Evolutionary conservation across 2,329 filamentous ascomycete species (phyloP), one percentile per base, ranked within the genome.

Genomic region (Xylaria sp.): DNA sequence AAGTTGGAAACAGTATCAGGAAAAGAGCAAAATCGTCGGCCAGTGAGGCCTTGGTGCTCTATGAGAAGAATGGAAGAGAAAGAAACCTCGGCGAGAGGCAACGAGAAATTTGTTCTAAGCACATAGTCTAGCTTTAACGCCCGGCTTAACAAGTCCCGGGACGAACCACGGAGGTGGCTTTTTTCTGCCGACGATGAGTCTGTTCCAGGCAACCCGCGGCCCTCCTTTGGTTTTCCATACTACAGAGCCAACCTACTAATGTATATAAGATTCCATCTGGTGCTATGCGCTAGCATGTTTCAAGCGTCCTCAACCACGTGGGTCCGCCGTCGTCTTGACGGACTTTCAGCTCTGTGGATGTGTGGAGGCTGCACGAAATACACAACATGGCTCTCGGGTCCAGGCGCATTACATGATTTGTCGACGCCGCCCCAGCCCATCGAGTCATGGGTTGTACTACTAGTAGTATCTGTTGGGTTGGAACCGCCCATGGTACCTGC

Each of bases 261-360:
- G n/a, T n/a, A 44, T 60, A 65, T 65, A 62, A 59, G 58, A 66
- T 52, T 37, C 20, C 46, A 54, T 60, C 59, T 25, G 41, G 37
- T 59, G 18, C 23, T 25, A 18, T 18, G 28, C 67, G 20, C 34
- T 69, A 69, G 59, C 23, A 60, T 31, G 64, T 60, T 69, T 65
- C 65, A 56, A 65, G n/a, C 50, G 41, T 39, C 31, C 54, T 37
- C 44, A 61, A 65, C 65, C 60, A 68, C 68, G 65, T 70, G 68
- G 68, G 60, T 57, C 65, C 60, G 6, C 31, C 7, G 41, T 31
- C 8, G 20, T 37, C 65, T 70, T 68, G 62, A 65, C 69, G 52
- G 25, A 18, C 13, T 61, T 59, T 68, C 65, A 68, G 65, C 69
- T 68, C 46, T 55, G 3, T 46, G 41, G 39, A 37, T 34, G 39